A percentile compares a stretch with the other conserved stretches of the same genome.
Conservation (phyloP, 495 filamentous ascomycete genomes). For the Aspergillus asperescens region DNA sequence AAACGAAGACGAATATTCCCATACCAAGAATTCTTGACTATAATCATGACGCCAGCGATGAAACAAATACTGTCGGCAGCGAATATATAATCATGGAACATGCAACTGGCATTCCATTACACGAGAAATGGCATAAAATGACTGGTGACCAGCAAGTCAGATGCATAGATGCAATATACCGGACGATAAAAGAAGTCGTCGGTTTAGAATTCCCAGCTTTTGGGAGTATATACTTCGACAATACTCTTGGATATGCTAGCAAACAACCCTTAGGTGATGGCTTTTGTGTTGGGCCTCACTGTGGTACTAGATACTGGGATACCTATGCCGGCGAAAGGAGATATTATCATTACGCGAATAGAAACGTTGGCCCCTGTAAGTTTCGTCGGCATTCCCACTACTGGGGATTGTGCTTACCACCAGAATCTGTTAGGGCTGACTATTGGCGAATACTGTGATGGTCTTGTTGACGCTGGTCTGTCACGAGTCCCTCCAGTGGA, state of each 20-base stretch:
- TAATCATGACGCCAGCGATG: slow-evolving; percentile 23
- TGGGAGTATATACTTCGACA: slow-evolving; percentile 34
- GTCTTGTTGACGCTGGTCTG: slow-evolving; percentile 35
- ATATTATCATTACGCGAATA: slow-evolving; percentile 17
- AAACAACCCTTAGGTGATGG: slow-evolving; percentile 23
- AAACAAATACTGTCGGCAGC: slow-evolving; percentile 30
- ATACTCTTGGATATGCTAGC: slow-evolving; percentile 12
- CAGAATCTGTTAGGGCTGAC: slow-evolving; percentile 23
- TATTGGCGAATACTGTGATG: slow-evolving; percentile 29
- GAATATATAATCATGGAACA: slow-evolving; percentile 47
- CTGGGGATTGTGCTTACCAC: not conserved
- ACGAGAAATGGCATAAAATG: slow-evolving; percentile 36
- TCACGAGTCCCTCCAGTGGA: slow-evolving; percentile 27
- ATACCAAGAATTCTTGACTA: slow-evolving; percentile 42
- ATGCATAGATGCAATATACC: slow-evolving; percentile 31
- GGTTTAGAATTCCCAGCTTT: slow-evolving; percentile 37
- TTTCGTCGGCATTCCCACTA: not conserved
- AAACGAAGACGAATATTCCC: slow-evolving; percentile 33
- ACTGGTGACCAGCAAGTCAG: slow-evolving; percentile 26
- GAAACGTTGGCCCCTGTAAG: slow-evolving; percentile 38
- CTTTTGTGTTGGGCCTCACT: slow-evolving; percentile 40
- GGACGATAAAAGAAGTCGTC: slow-evolving; percentile 28
- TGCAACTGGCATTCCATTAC: slow-evolving; percentile 31
- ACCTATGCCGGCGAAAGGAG: slow-evolving; percentile 24
- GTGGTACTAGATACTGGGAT: slow-evolving; percentile 36